Evolutionary conservation across 192 early-diverging fungal species (phyloP).

Genomic region (Pilobolus umbonatus): DNA sequence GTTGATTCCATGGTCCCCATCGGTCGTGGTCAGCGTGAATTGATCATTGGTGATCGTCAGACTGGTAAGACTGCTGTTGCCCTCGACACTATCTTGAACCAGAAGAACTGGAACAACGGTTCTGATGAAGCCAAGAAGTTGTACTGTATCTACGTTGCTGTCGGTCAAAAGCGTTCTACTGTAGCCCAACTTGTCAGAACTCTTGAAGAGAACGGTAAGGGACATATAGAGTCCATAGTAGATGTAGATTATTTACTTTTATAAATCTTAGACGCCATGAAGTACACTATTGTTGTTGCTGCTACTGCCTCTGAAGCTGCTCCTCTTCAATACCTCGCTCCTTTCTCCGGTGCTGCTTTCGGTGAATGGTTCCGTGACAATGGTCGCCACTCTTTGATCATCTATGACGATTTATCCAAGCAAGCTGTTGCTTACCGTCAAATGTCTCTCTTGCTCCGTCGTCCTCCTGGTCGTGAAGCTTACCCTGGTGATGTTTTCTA

Average conservation of each 20-base stretch:
- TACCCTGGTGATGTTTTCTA: conserved; percentile 99
- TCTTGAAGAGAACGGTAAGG: conserved; percentile 82
- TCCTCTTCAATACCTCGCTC: conserved; percentile 97
- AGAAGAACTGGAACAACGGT: conserved; percentile 97
- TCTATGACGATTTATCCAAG: conserved; percentile 99
- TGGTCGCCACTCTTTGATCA: conserved; percentile 96
- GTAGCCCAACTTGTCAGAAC: conserved; percentile 99
- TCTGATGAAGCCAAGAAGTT: conserved; percentile 97
- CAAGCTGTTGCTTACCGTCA: conserved; percentile 99
- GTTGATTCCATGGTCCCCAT: conserved; percentile 99
- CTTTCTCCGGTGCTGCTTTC: conserved; percentile 97
- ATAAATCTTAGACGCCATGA: conserved; percentile 71
- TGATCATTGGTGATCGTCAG: conserved; percentile 99
- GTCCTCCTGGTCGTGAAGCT: conserved; percentile 99
- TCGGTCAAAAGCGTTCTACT: conserved; percentile 99
- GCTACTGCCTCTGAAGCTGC: conserved; percentile 99
- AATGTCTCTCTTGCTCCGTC: conserved; percentile 98
- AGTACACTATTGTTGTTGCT: conserved; percentile 98
- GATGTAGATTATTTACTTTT: neutral
- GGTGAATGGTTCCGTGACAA: conserved; percentile 99
- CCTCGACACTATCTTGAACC: conserved; percentile 98
- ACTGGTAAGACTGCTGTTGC: conserved; percentile 99
- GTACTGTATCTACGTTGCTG: conserved; percentile 99
- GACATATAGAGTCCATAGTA: neutral
- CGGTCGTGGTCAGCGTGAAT: conserved; percentile 99